phyloP scores from a whole-genome alignment of 1,139 yeast genomes.

The Blastobotrys illinoisensis region DNA sequence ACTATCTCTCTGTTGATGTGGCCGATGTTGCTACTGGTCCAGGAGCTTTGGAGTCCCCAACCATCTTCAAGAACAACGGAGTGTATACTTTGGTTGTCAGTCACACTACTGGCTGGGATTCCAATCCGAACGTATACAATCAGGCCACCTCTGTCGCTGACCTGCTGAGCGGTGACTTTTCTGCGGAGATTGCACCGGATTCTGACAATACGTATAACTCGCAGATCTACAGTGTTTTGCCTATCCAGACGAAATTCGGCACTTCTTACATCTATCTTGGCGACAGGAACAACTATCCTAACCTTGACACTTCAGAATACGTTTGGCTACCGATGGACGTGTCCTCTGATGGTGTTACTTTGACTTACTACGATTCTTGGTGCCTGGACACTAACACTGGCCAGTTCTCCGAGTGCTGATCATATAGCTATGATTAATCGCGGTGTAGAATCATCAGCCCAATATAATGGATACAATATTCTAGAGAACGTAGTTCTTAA shows the following conservation, averaged over 20 bases:
- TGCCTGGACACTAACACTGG: background rate
- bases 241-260: background rate
- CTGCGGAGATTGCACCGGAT: background rate
- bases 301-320: background rate
- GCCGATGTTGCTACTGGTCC: slow-evolving; percentile 6
- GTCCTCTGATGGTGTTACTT: background rate
- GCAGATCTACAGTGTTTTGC: background rate
- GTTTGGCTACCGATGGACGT: background rate
- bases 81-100: slow-evolving; percentile 3
- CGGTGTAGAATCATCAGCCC: too few species aligned
- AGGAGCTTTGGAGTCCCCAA: slow-evolving; percentile 1
- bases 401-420: background rate
- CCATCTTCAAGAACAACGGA: slow-evolving; percentile 4
- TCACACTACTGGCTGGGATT: slow-evolving; percentile 4
- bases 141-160: background rate
- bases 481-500: slow-evolving; percentile 31
- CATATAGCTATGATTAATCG: too few species aligned
- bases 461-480: background rate
- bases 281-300: background rate
- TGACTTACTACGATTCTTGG: background rate
- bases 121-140: slow-evolving; percentile 4
- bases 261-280: background rate
- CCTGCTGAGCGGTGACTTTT: background rate
- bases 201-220: background rate
- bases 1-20: slow-evolving; percentile 2